A percentile compares a stretch with the other conserved stretches of the same genome.
phyloP scores from a whole-genome alignment of 2,329 filamentous ascomycete genomes.

The Hymenoscyphus fructigenus region DNA sequence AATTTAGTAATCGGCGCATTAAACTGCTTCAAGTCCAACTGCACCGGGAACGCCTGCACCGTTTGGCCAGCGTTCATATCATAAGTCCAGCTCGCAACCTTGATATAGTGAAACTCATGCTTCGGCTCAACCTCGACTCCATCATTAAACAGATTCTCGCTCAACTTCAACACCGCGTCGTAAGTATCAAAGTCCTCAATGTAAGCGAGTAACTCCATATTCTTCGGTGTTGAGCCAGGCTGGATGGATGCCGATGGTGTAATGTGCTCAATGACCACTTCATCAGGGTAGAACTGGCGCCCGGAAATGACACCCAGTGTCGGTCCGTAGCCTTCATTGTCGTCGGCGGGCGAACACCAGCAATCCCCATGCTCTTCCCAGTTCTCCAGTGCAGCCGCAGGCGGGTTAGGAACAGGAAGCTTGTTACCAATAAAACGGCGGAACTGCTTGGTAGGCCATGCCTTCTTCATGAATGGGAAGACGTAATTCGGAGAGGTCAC shows the following conservation, averaged over 20 bases:
- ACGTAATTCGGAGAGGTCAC: slow-evolving; percentile 61
- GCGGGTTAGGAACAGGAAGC: slow-evolving; percentile 37
- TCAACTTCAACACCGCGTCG: slow-evolving; percentile 40
- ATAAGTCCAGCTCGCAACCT: slow-evolving; percentile 58
- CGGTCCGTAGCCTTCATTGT: slow-evolving; percentile 50
- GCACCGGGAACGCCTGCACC: slow-evolving; percentile 54
- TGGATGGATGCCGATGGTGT: slow-evolving; percentile 59
- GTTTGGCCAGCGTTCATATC: slow-evolving; percentile 39
- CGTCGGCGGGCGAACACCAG: slow-evolving; percentile 68
- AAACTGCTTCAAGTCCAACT: slow-evolving; percentile 49
- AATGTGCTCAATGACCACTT: slow-evolving; percentile 73
- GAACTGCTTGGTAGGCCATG: slow-evolving; percentile 30
- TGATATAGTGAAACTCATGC: slow-evolving; percentile 46
- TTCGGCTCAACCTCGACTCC: slow-evolving; percentile 28
- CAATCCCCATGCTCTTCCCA: slow-evolving; percentile 85
- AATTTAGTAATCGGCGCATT: slow-evolving; percentile 50
- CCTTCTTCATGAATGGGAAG: slow-evolving; percentile 26
- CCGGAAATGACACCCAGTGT: slow-evolving; percentile 64
- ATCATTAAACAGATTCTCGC: slow-evolving; percentile 36
- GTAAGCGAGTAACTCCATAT: slow-evolving; percentile 69
- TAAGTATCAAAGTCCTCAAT: slow-evolving; percentile 46
- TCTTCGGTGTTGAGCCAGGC: slow-evolving; percentile 59
- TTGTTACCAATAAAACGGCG: slow-evolving; percentile 29
- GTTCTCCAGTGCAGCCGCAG: slow-evolving; percentile 56
- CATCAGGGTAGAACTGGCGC: slow-evolving; percentile 60